Evolutionary conservation across 305 asterid species (phyloP), one percentile per base, ranked within the genome.

Genomic region (Solanum aculeatissimum): DNA sequence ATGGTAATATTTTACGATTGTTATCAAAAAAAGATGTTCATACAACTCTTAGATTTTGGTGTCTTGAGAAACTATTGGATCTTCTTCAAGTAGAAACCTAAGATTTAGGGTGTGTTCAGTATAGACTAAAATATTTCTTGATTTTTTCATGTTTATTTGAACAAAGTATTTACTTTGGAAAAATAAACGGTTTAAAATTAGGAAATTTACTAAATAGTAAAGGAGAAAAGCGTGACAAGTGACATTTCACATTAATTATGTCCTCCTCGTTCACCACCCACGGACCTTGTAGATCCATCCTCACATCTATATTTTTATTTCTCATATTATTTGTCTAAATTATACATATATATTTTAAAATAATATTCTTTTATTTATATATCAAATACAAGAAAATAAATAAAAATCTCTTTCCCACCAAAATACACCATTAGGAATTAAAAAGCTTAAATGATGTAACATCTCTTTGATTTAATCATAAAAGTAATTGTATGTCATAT

Each of bases 151-250:
- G 1, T 18, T 54, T 54, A 4, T 54, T 54, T 54, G 60, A 7
- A 16, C n/a, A 54, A 54, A 18, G 19, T 0, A 54, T 53, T 16
- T 53, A 4, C 1, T 16, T 2, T 2, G 3, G 2, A 19, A 55
- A 55, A 55, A 9, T 19, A n/a, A 55, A 6, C 3, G 19, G 2
- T 19, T 55, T 55, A 0, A 9, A 55, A 55, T 55, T 4, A 57
- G 6, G n/a, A 57, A 57, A n/a, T 12, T 57, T 57, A 9, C 1
- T 13, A n/a, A 57, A n/a, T 54, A 18, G 7, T 2, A 2, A 54
- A 53, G 18, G 7, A 53, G 7, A 54, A 18, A n/a, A n/a, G 7
- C 4, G n/a, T 0, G 2, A n/a, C 2, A 7, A 0, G 0, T 18
- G 0, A n/a, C 29, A 57, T n/a, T 57, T 57, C 27, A 9, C 4